Evolutionary conservation across 768 basidiomycete genomes (phyloP), one percentile per base, ranked within the genome.

Genomic region (Lentinula aciculospora): DNA sequence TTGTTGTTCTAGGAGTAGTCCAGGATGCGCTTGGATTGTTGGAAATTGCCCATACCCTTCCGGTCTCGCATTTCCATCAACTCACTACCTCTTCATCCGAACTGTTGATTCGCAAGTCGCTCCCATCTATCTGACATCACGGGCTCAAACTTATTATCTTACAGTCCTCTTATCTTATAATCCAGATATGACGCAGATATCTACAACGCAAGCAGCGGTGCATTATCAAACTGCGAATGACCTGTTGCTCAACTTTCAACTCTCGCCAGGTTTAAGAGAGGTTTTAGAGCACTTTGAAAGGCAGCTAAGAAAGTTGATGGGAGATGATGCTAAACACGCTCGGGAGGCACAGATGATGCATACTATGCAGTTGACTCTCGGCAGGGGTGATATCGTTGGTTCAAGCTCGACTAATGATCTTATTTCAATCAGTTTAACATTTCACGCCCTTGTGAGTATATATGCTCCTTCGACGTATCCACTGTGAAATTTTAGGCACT

Each of bases 311-410:
- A 73, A 86, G 59, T 63, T 84, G 29, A 75, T 88, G 31, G 85
- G 84, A 37, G 87, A 89, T 62, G 88, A 89, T 57, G 81, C 80
- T 25, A 88, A 86, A 66, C 79, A 76, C 47, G 79, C 83, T n/a
- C 75, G 81, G 57, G 87, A 90, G 69, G 82, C 85, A 15, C 86
- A 89, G 58, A 77, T 88, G 69, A 81, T 88, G 72, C 87, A 88
- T 53, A 81, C 72, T 21, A 69, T 84, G 37, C 86, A 85, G 58
- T 66, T 84, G 53, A 72, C 78, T 9, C 66, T 84, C 29, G 81
- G 81, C 19, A 88, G 84, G 66, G 77, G 74, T 13, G 83, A 85
- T 57, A 71, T 80, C 51, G 65, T 81, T 29, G 59, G 59, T 25
- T 49, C 84, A 21, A 81, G 75, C 62, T 83, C 85, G 1, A 82